Evolutionary conservation across 2,329 filamentous ascomycete genomes (phyloP), one percentile per base, ranked within the genome.

Genomic region (Fusarium domesticum): DNA sequence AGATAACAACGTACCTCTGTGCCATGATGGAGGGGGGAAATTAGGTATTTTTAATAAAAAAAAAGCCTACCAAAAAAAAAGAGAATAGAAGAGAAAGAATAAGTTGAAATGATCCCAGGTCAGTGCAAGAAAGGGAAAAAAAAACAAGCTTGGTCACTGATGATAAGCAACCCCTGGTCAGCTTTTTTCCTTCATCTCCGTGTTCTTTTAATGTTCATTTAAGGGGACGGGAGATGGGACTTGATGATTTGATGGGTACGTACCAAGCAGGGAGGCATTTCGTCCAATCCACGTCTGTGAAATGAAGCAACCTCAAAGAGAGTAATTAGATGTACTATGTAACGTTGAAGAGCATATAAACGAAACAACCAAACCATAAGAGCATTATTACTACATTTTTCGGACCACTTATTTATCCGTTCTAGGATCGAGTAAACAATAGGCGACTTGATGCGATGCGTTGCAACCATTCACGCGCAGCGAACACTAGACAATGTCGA

Each of bases 131-230:
- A 43, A 14, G 7, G 12, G 35, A 23, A 20, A 20, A 32, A 17
- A 23, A 32, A 34, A 17, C 18, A 32, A 42, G 37, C 36, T 17
- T 18, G 36, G 36, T 37, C 37, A 37, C 33, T 31, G 20, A 35
- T 37, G 37, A 40, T 35, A 40, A 25, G 35, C 14, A 38, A 25
- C 18, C 35, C 43, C 43, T 34, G 39, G 43, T 40, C 37, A 25
- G 7, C 18, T 41, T 45, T 40, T 33, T 32, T 28, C 37, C 30
- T 25, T 34, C 37, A 34, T 33, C 30, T 40, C 37, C 37, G 43
- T 45, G 43, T 45, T 45, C 33, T 19, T 40, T 19, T 41, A 31
- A 33, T 15, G 19, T 23, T 20, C 15, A 34, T 37, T 42, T 33
- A 33, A 28, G 36, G 38, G 35, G 43, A 17, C 3, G 20, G 18